Evolutionary conservation across 108 stramenopile species (phyloP).

Genomic region (Epithemia pelagica): DNA sequence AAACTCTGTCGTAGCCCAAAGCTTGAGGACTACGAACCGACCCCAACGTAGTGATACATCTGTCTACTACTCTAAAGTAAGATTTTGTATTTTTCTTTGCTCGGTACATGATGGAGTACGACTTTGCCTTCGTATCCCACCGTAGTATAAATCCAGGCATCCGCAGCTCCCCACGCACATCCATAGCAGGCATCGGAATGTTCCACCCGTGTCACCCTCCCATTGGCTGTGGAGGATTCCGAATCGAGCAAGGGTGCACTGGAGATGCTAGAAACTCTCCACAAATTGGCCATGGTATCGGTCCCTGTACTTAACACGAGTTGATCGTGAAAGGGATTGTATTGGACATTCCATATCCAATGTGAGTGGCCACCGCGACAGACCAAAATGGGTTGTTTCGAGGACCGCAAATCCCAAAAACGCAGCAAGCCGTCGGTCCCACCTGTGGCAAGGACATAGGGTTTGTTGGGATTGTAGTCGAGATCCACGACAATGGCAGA

Average conservation of each 20-base stretch:
- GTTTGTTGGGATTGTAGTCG: slow-evolving; percentile 95
- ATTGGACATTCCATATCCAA: slow-evolving; percentile 72
- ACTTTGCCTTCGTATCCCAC: slow-evolving; percentile 90
- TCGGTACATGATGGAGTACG: slow-evolving; percentile 90
- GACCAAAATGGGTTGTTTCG: slow-evolving; percentile 40
- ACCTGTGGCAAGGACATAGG: slow-evolving; percentile 73
- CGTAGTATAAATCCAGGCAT: slow-evolving; percentile 92
- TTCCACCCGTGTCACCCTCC: slow-evolving; percentile 79
- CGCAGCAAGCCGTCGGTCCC: slow-evolving; percentile 91
- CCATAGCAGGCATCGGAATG: slow-evolving; percentile 80
- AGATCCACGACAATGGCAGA: slow-evolving; percentile 63
- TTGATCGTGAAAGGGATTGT: slow-evolving; percentile 99
- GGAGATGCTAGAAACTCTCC: slow-evolving; percentile 91
- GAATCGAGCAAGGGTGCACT: slow-evolving; percentile 88
- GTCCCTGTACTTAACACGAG: slow-evolving; percentile 89
- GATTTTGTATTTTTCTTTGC: slow-evolving; percentile 99
- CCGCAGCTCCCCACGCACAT: slow-evolving; percentile 87
- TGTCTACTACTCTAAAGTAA: too few species aligned
- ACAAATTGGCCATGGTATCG: slow-evolving; percentile 88
- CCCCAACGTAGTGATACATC: too few species aligned
- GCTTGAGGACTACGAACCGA: too few species aligned
- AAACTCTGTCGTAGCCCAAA: too few species aligned
- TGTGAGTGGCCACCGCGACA: slow-evolving; percentile 86
- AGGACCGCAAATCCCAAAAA: slow-evolving; percentile 90
- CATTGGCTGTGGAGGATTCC: slow-evolving; percentile 47